Percentiles rank a stretch among this genome's conserved stretches.
phyloP scores from a whole-genome alignment of 495 filamentous ascomycete species.

The Geopyxis carbonaria region DNA sequence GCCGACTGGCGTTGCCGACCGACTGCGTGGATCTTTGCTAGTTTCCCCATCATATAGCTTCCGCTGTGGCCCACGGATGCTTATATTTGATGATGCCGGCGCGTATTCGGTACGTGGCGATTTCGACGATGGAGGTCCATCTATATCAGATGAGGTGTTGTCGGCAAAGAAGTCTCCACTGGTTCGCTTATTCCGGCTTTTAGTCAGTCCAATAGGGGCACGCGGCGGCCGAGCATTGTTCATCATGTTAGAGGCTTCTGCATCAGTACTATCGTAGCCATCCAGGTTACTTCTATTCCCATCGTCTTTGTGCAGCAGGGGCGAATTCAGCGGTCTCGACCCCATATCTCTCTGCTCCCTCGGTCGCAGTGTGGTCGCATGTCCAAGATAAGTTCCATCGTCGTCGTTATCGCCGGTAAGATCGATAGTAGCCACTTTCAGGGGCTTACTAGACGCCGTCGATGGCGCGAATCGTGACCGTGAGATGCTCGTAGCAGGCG shows the following conservation, averaged over 20 bases:
- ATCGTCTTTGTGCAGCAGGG: too few relatives aligned
- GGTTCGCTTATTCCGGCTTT: slow-evolving; percentile 10
- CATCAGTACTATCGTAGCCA: not conserved
- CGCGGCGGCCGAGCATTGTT: not conserved
- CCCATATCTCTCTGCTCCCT: not conserved
- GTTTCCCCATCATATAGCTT: not conserved
- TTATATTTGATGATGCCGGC: too few relatives aligned
- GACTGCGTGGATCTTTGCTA: not conserved
- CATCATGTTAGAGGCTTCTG: not conserved
- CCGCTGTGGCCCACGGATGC: slow-evolving; percentile 2
- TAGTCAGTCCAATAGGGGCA: not conserved
- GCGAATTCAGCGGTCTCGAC: not conserved
- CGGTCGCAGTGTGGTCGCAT: slow-evolving; percentile 2
- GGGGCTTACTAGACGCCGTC: slow-evolving; percentile 7
- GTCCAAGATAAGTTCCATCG: too few relatives aligned
- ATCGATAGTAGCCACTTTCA: slow-evolving; percentile 21
- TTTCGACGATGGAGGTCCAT: slow-evolving; percentile 4
- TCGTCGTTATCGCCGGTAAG: slow-evolving; percentile 18
- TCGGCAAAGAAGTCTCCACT: slow-evolving; percentile 8
- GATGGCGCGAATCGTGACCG: not conserved
- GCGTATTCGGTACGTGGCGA: slow-evolving; percentile 10
- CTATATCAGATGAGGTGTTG: slow-evolving; percentile 3
- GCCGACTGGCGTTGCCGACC: not conserved
- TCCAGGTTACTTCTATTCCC: too few relatives aligned
- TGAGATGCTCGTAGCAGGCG: not conserved